These are phyloP conservation scores for Fusarium pseudograminearum DNA, from an alignment of 2,329 filamentous ascomycete genomes.

Conservation along the genomic window DNA sequence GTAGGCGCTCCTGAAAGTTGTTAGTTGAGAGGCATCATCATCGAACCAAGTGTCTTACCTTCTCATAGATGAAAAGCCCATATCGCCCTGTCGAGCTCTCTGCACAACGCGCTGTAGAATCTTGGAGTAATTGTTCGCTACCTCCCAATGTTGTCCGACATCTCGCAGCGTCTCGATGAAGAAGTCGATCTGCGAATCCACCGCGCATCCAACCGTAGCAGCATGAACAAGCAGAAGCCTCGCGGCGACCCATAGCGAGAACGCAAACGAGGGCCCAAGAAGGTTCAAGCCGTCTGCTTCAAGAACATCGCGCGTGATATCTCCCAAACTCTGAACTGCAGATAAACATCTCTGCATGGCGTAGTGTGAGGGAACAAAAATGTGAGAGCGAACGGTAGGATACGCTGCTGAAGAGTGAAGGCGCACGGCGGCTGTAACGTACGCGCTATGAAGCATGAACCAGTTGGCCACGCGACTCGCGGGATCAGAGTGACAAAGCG, in stretches of 20 bases:
- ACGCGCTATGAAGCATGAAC: constrained; percentile 61
- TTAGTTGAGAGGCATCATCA: background rate
- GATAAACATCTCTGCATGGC: constrained; percentile 60
- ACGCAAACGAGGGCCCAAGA: constrained; percentile 58
- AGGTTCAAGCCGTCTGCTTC: constrained; percentile 59
- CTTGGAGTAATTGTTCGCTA: constrained; percentile 58
- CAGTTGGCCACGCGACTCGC: constrained; percentile 60
- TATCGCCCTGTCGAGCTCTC: constrained; percentile 52
- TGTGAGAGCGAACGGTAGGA: constrained; percentile 54
- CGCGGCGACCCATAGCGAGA: constrained; percentile 59
- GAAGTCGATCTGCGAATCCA: constrained; percentile 58
- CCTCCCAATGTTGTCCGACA: constrained; percentile 59
- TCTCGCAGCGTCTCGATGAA: constrained; percentile 58
- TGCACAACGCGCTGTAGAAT: constrained; percentile 56
- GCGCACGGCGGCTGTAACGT: constrained; percentile 58
- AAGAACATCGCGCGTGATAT: constrained; percentile 58
- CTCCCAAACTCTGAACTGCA: constrained; percentile 58
- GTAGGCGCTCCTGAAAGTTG: constrained; percentile 53
- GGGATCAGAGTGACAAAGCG: constrained; percentile 59
- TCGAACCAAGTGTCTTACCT: constrained; percentile 46
- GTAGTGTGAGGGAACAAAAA: constrained; percentile 59
- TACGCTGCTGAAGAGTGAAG: constrained; percentile 60
- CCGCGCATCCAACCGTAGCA: constrained; percentile 52
- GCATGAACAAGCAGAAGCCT: constrained; percentile 57
- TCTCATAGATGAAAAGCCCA: constrained; percentile 56